Percentiles rank a stretch among this genome's conserved stretches.
Conservation (phyloP, 148 eudicot species). For the Simmondsia chinensis region DNA sequence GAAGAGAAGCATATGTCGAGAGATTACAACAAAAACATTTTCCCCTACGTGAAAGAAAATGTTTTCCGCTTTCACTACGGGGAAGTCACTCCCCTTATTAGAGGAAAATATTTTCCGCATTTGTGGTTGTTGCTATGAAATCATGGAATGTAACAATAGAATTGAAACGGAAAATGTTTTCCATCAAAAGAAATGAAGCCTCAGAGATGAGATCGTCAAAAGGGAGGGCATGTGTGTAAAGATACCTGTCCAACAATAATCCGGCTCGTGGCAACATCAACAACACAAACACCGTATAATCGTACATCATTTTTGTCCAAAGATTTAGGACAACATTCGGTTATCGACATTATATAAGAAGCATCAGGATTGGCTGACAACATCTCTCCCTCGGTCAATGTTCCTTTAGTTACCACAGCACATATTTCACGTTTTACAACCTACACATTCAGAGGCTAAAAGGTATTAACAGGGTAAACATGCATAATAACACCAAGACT, state of each 20-base stretch:
- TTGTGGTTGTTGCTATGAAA: no score
- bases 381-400: constrained; percentile 89
- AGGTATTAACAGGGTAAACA: background rate
- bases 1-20: no score
- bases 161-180: no score
- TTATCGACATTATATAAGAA: constrained; percentile 73
- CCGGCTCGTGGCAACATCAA: constrained; percentile 82
- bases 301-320: constrained; percentile 27
- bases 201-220: no score
- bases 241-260: constrained; percentile 84
- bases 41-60: no score
- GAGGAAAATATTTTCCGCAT: no score
- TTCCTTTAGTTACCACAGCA: constrained; percentile 92
- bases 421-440: constrained; percentile 96
- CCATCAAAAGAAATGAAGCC: no score
- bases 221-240: constrained; percentile 6
- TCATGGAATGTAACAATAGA: no score
- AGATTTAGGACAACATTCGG: constrained; percentile 43
- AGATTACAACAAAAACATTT: no score
- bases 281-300: constrained; percentile 73
- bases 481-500: background rate
- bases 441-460: constrained; percentile 17
- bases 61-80: no score
- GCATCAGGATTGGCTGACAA: constrained; percentile 73
- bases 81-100: no score